Evolutionary conservation across 495 filamentous ascomycete genomes (phyloP), one percentile per base, ranked within the genome.

Genomic region (Hyaloscypha variabilis): DNA sequence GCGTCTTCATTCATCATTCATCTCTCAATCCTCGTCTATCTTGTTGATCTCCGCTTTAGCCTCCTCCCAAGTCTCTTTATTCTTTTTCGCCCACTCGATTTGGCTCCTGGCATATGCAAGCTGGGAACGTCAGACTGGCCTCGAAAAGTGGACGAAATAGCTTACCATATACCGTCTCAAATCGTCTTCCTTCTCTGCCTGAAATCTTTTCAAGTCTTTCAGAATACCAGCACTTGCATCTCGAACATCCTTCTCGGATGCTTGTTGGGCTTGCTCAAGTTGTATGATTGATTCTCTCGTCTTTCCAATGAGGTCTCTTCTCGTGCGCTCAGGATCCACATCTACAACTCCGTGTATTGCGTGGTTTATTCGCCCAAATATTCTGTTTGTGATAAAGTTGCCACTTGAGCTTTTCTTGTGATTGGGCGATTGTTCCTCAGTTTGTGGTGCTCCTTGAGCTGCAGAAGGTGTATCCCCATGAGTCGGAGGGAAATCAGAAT

Each of bases 81-180:
- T 97, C 80, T 95, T 95, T 75, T 89, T 93, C n/a, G 95, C 96
- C 95, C 95, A 99, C 75, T 98, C 93, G 63, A 99, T 89, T 74
- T 99, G 95, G 74, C 90, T 94, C 72, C 88, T 90, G 13, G 95
- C 95, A 73, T 97, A 99, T 53, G 93, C 91, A 68, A 97, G 84
- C 94, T 98, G 64, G 23, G 17, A 46, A 3, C 8, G 60, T 73
- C 66, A 79, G 69, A 23, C 34, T 28, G 8, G 14, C 31, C 4
- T 23, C 46, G 3, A 59, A n/a, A 42, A 24, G 39, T 19, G 10
- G 39, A 17, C 4, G 0, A 46, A 46, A 19, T 46, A 42, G 79
- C 90, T 75, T 84, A 97, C 94, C 94, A 99, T 97, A 74, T 97
- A 97, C 51, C 91, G 84, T 70, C 87, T 93, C 65, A 99, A 79